Base-by-base conservation (phyloP, 1,139 yeast genomes). In the Suhomyces panamericanus region DNA sequence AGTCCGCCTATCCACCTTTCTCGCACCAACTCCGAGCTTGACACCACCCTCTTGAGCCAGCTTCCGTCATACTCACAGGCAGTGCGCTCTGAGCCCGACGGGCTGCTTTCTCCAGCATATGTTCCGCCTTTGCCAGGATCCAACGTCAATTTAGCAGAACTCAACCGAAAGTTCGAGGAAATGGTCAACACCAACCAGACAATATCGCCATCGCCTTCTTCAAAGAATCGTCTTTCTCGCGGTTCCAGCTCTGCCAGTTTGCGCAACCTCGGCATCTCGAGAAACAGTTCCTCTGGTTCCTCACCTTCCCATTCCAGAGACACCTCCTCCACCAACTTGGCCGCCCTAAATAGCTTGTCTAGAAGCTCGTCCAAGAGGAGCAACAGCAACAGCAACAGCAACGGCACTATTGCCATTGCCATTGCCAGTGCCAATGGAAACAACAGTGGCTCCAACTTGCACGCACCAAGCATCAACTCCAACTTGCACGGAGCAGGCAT, bases 61-160 rank as follows among this genome's bases (percentile, higher is more conserved):
- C 96, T 90, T 3, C 98, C 98, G 0, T 81, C 96, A 0, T 91
- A 91, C 63, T 77, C 77, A 9, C 84, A 88, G 37, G 97, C 98
- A 0, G 67, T 84, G 60, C 75, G 73, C 53, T 63, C 78, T 2
- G 78, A 70, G 29, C 63, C 68, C 8, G 78, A 69, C 4, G 79
- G 71, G 34, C 79, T 76, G 35, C 64, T 83, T 32, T 77, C 91
- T 1, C 93, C 95, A 0, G 75, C 77, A 1, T 85, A 85, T 59
- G 76, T 70, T 47, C 81, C 81, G 3, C 79, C 82, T 2, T 62
- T 69, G n/a, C 79, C 80, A 1, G 77, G 76, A 0, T 70, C 76
- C 6, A 57, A 63, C 45, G 63, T 73, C 32, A 66, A 68, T 46
- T 48, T 68, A 39, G 53, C 53, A 1, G 73, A 65, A 38, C 55